Evolutionary conservation across 169 alveolate genomes (phyloP).

Genomic region (Theileria luwenshuni): DNA sequence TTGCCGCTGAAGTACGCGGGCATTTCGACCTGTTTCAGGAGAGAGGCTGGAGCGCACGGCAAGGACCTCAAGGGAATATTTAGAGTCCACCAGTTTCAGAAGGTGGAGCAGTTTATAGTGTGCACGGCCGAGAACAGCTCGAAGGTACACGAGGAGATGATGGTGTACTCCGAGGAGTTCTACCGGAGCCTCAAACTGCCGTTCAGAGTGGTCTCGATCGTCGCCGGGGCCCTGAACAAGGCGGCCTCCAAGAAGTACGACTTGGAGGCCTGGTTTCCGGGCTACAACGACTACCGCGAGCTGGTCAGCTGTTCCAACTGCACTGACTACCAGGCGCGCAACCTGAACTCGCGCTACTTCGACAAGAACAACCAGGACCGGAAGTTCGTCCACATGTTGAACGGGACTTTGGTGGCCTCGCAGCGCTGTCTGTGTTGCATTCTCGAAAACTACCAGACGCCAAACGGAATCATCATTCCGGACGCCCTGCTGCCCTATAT

Average conservation of each 20-base stretch:
- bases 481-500: slow-evolving; percentile 89
- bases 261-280: slow-evolving; percentile 99
- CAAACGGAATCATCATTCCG: slow-evolving; percentile 93
- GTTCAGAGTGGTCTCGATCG: slow-evolving; percentile 95
- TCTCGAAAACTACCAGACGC: slow-evolving; percentile 93
- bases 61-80: slow-evolving; percentile 98
- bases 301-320: slow-evolving; percentile 98
- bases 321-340: slow-evolving; percentile 95
- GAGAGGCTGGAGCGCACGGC: slow-evolving; percentile 99
- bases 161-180: slow-evolving; percentile 93
- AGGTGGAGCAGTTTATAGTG: slow-evolving; percentile 96
- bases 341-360: slow-evolving; percentile 70
- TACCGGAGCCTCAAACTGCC: slow-evolving; percentile 93
- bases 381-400: slow-evolving; percentile 93
- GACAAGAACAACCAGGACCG: slow-evolving; percentile 64
- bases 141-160: slow-evolving; percentile 91
- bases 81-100: slow-evolving; percentile 98
- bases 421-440: slow-evolving; percentile 96
- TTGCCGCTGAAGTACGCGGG: slow-evolving; percentile 96
- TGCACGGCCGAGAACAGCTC: slow-evolving; percentile 92
- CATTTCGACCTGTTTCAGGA: slow-evolving; percentile 96
- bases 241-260: slow-evolving; percentile 99
- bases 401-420: slow-evolving; percentile 98
- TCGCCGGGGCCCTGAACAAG: slow-evolving; percentile 98
- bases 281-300: slow-evolving; percentile 94